Percentiles rank a stretch among this genome's conserved stretches.
phyloP scores from a whole-genome alignment of 805 yeast species.

The Nakazawaea populi region DNA sequence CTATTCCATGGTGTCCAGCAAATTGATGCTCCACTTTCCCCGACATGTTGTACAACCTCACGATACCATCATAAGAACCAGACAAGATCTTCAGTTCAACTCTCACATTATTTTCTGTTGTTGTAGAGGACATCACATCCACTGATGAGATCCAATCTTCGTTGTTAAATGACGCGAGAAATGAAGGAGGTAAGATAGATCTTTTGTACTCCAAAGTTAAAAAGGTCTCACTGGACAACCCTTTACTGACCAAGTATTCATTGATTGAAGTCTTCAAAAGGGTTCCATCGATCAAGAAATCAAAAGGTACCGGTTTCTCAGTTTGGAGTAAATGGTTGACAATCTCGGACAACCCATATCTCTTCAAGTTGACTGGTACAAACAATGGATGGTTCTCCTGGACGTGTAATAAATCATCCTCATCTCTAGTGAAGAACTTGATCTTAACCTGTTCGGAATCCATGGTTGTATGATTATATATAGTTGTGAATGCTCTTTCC shows the following conservation, averaged over 20 bases:
- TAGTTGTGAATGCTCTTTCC: not conserved
- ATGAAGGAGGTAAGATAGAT: slow-evolving; percentile 92
- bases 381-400: slow-evolving; percentile 68
- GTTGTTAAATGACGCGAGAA: slow-evolving; percentile 77
- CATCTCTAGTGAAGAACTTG: slow-evolving; percentile 81
- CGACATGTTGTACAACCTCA: slow-evolving; percentile 77
- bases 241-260: slow-evolving; percentile 71
- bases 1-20: slow-evolving; percentile 84
- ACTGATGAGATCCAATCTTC: slow-evolving; percentile 94
- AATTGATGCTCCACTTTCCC: slow-evolving; percentile 79
- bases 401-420: slow-evolving; percentile 64
- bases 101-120: slow-evolving; percentile 29
- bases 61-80: slow-evolving; percentile 94
- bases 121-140: slow-evolving; percentile 35
- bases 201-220: slow-evolving; percentile 84
- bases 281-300: slow-evolving; percentile 83
- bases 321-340: slow-evolving; percentile 76
- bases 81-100: slow-evolving; percentile 57
- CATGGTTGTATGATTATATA: not conserved
- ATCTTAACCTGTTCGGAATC: slow-evolving; percentile 57
- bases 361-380: slow-evolving; percentile 80
- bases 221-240: slow-evolving; percentile 75
- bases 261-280: slow-evolving; percentile 73
- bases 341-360: slow-evolving; percentile 91
- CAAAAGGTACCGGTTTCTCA: slow-evolving; percentile 79